A percentile compares a stretch with the other conserved stretches of the same genome.
Evolutionary conservation across 1,139 yeast genomes (phyloP).

Genomic region (Entelexis paramagnoliae): DNA sequence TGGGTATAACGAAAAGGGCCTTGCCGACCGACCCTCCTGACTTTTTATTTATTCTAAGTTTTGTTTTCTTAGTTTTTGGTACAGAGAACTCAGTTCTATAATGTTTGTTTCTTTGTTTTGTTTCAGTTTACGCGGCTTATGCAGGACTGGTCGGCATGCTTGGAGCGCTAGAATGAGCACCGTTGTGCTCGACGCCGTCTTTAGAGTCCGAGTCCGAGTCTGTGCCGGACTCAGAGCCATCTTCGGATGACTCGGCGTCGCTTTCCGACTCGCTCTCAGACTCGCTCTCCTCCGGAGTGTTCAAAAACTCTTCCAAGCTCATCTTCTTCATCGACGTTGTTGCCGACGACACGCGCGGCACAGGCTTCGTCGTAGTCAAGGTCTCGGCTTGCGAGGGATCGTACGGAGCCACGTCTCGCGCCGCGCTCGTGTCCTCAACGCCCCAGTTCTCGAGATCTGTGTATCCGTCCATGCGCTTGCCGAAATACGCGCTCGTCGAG

Average conservation of each 20-base stretch:
- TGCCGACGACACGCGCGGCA: background rate
- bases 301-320: constrained; percentile 22
- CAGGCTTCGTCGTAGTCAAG: background rate
- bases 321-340: constrained; percentile 13
- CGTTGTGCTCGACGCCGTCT: background rate
- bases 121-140: too few species aligned
- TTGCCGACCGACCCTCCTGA: too few species aligned
- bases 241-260: constrained; percentile 1
- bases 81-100: background rate
- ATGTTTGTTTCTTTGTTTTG: background rate
- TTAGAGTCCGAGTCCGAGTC: background rate
- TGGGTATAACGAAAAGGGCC: background rate
- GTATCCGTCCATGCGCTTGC: constrained; percentile 28
- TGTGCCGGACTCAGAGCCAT: background rate
- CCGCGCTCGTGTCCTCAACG: constrained; percentile 22
- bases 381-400: background rate
- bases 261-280: background rate
- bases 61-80: too few species aligned
- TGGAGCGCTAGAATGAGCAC: background rate
- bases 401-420: background rate
- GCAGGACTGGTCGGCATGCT: background rate
- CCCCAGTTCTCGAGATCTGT: constrained; percentile 21
- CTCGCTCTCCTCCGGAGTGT: constrained; percentile 1
- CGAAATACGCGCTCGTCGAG: constrained; percentile 30
- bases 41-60: too few species aligned